phyloP scores from a whole-genome alignment of 257 asterid species.

The Hygrophila difformis region DNA sequence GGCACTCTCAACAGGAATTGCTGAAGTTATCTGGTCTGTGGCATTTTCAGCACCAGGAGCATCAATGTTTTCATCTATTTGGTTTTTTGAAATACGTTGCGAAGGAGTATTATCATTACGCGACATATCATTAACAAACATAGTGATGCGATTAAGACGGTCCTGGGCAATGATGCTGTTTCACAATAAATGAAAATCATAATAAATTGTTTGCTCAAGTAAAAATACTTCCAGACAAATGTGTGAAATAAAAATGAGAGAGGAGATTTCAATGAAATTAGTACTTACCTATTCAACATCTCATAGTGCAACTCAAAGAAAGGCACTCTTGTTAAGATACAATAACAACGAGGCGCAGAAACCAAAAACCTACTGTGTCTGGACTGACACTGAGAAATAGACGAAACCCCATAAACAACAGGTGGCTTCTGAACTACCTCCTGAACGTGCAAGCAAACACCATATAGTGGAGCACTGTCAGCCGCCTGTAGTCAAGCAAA shows the following conservation, averaged over 20 bases:
- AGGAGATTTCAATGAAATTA: conserved; percentile 1
- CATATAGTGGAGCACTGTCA: conserved; percentile 86
- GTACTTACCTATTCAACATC: conserved; percentile 74
- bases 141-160: conserved; percentile 76
- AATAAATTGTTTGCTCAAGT: conserved; percentile 11
- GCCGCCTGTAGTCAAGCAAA: conserved; percentile 49
- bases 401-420: conserved; percentile 38
- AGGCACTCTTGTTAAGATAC: conserved; percentile 85
- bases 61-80: conserved; percentile 24
- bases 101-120: conserved; percentile 35
- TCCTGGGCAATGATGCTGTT: conserved; percentile 92
- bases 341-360: conserved; percentile 96
- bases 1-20: conserved; percentile 61
- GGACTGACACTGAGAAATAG: conserved; percentile 36
- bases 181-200: conserved; percentile 22
- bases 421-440: conserved; percentile 87
- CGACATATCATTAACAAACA: conserved; percentile 56
- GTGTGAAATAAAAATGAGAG: not conserved
- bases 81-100: conserved; percentile 26
- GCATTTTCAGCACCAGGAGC: conserved; percentile 36
- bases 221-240: not conserved
- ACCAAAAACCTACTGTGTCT: conserved; percentile 65
- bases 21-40: conserved; percentile 62
- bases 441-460: conserved; percentile 80
- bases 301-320: conserved; percentile 83